Base-by-base conservation (phyloP, 495 filamentous ascomycete genomes). In the Penicillium parvum region DNA sequence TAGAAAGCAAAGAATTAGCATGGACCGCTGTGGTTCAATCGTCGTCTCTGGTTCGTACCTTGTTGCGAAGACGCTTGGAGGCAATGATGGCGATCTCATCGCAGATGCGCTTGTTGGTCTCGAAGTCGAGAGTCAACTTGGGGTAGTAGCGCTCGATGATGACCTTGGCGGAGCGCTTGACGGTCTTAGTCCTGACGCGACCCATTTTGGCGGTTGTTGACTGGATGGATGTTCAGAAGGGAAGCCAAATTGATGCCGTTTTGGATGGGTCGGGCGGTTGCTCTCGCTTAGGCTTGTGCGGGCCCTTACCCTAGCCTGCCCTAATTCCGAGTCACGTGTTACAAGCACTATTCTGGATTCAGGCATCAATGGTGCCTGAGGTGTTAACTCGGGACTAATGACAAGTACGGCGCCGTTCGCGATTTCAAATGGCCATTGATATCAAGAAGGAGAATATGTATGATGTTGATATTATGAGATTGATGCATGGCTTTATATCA, bases 21-120 rank as follows among this genome's bases (percentile, higher is more conserved):
- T n/a, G n/a, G n/a, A n/a, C n/a, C n/a, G n/a, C n/a, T n/a, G n/a
- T n/a, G n/a, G n/a, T n/a, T n/a, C n/a, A n/a, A n/a, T 27, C n/a
- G 26, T 32, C n/a, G 8, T 22, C n/a, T 17, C 20, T 45, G 30
- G 49, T 32, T 46, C 61, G 48, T 52, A 94, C 88, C 88, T 96
- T 98, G 84, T 98, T 98, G 75, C 91, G 83, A 56, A 96, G 81
- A 69, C 92, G 82, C 85, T 96, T 96, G 49, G 84, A 89, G 52
- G 94, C 88, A 70, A 97, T 99, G 73, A 97, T 95, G 66, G 94
- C 94, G 58, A 99, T 95, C 77, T 99, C 94, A 88, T 97, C 94
- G 77, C 94, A 97, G 60, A 96, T 90, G 53, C 91, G 78, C 85
- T 98, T 97, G 85, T 98, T 98, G 82, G 88, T 94, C 81, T 99